Percentiles rank a stretch among this genome's conserved stretches.
Evolutionary conservation across 164 flowering plant species (phyloP).

Genomic region (Malania oleifera): DNA sequence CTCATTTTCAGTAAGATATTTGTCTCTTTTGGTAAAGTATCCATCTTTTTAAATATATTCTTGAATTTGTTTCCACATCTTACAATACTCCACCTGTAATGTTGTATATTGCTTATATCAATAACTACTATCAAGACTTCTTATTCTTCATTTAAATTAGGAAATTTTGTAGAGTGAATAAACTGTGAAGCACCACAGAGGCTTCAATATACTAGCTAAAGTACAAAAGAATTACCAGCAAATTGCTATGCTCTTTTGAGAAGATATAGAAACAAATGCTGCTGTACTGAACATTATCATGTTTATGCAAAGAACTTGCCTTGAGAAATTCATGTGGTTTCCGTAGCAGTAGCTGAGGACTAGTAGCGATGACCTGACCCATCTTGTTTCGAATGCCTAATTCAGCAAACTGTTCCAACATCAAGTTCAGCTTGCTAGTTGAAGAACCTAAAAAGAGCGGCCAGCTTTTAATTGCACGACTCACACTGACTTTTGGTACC

Average conservation of each 20-base stretch:
- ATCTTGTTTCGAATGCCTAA: slow-evolving; percentile 55
- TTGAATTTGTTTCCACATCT: no score
- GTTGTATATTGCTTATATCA: no score
- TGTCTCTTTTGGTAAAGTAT: no score
- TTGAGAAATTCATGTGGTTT: slow-evolving; percentile 62
- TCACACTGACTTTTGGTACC: slow-evolving; percentile 53
- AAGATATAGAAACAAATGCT: no score
- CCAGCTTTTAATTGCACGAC: slow-evolving; percentile 62
- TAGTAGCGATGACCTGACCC: slow-evolving; percentile 58
- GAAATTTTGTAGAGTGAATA: no score
- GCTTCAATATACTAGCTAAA: neutral
- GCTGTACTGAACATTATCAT: neutral
- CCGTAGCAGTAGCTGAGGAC: slow-evolving; percentile 77
- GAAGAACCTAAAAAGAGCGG: slow-evolving; percentile 81
- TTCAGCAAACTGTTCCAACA: slow-evolving; percentile 50
- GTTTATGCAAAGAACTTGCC: slow-evolving; percentile 29
- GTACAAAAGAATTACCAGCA: neutral
- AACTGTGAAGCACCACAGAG: slow-evolving; percentile 27
- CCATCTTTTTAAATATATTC: no score
- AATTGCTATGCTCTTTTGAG: no score
- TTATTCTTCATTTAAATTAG: no score
- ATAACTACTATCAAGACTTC: no score
- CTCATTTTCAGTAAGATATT: no score
- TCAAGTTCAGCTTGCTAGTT: slow-evolving; percentile 52
- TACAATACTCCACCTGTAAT: no score